phyloP scores from a whole-genome alignment of 2,329 filamentous ascomycete genomes.

The Leptographium procerum region DNA sequence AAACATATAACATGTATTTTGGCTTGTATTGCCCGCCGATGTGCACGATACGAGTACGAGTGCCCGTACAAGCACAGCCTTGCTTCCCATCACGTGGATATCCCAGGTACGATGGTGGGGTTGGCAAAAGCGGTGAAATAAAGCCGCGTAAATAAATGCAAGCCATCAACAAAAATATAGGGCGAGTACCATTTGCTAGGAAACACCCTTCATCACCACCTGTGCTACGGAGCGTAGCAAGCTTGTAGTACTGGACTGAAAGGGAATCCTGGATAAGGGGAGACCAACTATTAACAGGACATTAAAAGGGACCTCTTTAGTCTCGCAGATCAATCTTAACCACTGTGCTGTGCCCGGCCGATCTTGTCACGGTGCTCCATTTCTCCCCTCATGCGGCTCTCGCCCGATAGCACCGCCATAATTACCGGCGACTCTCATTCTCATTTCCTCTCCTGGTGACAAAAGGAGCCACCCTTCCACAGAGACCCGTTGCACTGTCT shows the following conservation, averaged over 20 bases:
- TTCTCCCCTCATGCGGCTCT: not conserved
- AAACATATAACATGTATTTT: no score
- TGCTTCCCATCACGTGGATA: not conserved
- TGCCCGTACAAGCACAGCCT: not conserved
- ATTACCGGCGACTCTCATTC: not conserved
- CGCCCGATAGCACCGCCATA: not conserved
- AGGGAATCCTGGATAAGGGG: not conserved
- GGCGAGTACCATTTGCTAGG: not conserved
- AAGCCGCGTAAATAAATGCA: not conserved
- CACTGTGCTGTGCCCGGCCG: not conserved
- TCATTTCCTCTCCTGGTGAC: not conserved
- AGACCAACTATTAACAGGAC: not conserved
- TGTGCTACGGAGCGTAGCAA: not conserved
- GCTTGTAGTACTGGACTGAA: not conserved
- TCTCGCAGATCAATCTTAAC: not conserved
- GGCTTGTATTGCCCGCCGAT: no score
- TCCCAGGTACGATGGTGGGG: not conserved
- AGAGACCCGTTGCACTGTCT: not conserved
- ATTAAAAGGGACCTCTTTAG: not conserved
- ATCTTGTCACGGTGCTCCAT: not conserved
- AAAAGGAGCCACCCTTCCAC: not conserved
- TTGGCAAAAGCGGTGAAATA: constrained; percentile 1
- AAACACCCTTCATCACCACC: not conserved
- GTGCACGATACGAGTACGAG: no score
- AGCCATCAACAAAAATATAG: not conserved